phyloP scores from a whole-genome alignment of 768 basidiomycete genomes.

The Amanita rimosa region DNA sequence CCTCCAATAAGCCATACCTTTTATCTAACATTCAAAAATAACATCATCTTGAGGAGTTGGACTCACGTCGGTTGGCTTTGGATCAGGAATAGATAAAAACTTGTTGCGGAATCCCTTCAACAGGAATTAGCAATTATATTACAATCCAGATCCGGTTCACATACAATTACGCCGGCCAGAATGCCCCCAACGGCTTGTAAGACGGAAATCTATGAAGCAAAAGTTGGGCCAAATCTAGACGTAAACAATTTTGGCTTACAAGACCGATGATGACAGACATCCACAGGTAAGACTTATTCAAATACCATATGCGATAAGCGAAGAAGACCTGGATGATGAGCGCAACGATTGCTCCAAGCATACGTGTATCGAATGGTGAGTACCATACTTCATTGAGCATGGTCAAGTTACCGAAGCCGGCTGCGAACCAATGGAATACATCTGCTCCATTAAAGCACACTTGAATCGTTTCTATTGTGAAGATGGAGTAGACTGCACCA shows the following conservation, averaged over 20 bases:
- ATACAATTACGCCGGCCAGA: not conserved
- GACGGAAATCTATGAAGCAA: not conserved
- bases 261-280: conserved; percentile 2
- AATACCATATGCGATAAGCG: conserved; percentile 10
- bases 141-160: not conserved
- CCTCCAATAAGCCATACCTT: conserved; percentile 8
- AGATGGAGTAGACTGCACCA: conserved; percentile 4
- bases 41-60: not conserved
- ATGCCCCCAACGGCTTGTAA: not conserved
- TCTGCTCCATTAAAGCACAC: conserved; percentile 7
- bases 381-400: not conserved
- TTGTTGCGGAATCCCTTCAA: not conserved
- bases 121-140: not conserved
- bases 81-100: not conserved
- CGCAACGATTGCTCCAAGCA: conserved; percentile 9
- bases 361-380: conserved; percentile 8
- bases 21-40: not conserved
- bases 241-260: not conserved
- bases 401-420: conserved; percentile 8
- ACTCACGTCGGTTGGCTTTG: not conserved
- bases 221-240: not conserved
- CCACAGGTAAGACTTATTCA: conserved; percentile 5
- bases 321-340: conserved; percentile 10
- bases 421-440: conserved; percentile 9
- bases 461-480: conserved; percentile 8